A percentile compares a stretch with the other conserved stretches of the same genome.
Conservation (phyloP, 2,329 filamentous ascomycete genomes). For the Ophiostoma ulmi region DNA sequence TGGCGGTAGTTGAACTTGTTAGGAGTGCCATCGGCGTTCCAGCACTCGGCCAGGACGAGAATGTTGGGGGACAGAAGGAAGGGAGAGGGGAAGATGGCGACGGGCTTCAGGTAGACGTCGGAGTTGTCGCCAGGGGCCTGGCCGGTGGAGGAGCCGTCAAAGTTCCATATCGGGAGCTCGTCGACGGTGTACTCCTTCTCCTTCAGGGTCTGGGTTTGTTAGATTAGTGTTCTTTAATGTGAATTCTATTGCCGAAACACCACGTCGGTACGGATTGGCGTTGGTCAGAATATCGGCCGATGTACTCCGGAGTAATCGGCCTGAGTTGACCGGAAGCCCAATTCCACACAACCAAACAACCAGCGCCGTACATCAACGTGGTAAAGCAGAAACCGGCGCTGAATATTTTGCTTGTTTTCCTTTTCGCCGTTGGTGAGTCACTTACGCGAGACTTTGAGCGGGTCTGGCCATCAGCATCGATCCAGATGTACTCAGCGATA, state of each 20-base stretch:
- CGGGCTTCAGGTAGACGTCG: conserved; percentile 50
- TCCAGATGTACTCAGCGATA: conserved; percentile 69
- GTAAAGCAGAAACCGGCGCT: neutral
- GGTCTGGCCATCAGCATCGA: conserved; percentile 74
- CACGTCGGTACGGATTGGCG: neutral
- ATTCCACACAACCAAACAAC: neutral
- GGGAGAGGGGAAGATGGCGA: conserved; percentile 71
- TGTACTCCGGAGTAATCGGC: neutral
- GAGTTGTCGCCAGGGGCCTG: conserved; percentile 76
- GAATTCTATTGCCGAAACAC: too few relatives aligned
- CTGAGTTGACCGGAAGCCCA: neutral
- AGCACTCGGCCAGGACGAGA: conserved; percentile 90
- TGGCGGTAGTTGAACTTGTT: conserved; percentile 99
- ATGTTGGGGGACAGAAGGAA: conserved; percentile 72
- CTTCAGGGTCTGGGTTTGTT: conserved; percentile 27
- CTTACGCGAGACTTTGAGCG: conserved; percentile 96
- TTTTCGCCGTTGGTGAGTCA: conserved; percentile 29
- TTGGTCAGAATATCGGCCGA: neutral
- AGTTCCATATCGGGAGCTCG: conserved; percentile 72
- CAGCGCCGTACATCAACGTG: neutral
- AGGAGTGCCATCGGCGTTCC: conserved; percentile 86
- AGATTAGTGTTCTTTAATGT: neutral
- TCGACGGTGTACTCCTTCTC: conserved; percentile 34
- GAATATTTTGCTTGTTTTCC: neutral
- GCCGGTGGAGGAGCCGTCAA: conserved; percentile 70